These are phyloP conservation scores for Thermoascus crustaceus DNA, from an alignment of 2,329 filamentous ascomycete species.

Conservation along the genomic window DNA sequence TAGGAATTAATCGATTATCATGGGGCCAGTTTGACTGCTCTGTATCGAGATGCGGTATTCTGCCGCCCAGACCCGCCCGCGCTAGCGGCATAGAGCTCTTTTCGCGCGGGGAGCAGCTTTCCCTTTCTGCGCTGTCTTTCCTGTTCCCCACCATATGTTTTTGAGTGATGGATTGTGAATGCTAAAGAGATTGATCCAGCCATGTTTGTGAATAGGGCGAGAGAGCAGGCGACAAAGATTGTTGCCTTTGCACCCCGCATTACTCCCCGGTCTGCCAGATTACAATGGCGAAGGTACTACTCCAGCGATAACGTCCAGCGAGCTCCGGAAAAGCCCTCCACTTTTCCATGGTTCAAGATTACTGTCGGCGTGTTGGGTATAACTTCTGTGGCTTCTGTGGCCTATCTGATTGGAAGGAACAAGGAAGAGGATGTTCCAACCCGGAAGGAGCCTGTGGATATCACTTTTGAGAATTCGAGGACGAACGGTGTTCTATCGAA, in stretches of 20 bases:
- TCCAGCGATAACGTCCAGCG: conserved; percentile 16
- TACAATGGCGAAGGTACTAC: conserved; percentile 23
- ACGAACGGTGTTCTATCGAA: conserved; percentile 47
- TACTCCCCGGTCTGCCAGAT: conserved; percentile 12
- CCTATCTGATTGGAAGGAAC: conserved; percentile 23
- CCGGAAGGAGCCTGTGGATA: conserved; percentile 22
- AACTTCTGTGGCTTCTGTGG: conserved; percentile 22
- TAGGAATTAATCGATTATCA: no score
- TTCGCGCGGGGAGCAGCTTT: conserved; percentile 2
- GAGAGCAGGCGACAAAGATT: conserved; percentile 16
- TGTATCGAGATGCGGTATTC: conserved; percentile 23
- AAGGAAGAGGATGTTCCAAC: conserved; percentile 13
- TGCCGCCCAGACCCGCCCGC: conserved; percentile 24
- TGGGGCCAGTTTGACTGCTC: no score
- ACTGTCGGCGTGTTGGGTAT: conserved; percentile 23
- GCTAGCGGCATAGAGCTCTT: conserved; percentile 6
- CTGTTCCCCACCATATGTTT: no score
- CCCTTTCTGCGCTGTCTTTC: no score
- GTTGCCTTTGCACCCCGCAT: conserved; percentile 16
- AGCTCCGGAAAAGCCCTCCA: conserved; percentile 7
- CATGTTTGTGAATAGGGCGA: conserved; percentile 22
- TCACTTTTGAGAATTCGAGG: conserved; percentile 62
- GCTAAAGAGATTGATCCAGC: conserved; percentile 5
- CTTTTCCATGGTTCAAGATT: conserved; percentile 22
- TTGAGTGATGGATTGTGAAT: no score